Percentiles rank a stretch among this genome's conserved stretches.
Evolutionary conservation across 2,329 filamentous ascomycete genomes (phyloP).

Genomic region (Fusarium sp.): DNA sequence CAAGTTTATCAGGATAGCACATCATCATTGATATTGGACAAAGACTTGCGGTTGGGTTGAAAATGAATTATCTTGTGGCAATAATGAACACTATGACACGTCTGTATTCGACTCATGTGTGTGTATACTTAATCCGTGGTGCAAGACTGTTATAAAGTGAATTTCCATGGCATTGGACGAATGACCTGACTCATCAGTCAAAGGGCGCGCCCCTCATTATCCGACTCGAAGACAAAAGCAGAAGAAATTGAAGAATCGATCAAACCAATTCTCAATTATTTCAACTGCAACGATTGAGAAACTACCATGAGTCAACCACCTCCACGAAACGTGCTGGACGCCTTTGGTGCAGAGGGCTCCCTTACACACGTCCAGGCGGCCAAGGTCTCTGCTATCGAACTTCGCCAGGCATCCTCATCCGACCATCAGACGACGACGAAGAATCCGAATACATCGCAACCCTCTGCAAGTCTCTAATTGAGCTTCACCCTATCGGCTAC

Average conservation of each 20-base stretch:
- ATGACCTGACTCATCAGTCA: neutral
- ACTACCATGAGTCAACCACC: neutral
- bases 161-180: neutral
- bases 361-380: neutral
- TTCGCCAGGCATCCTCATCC: neutral
- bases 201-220: neutral
- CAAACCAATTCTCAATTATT: neutral
- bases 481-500: neutral
- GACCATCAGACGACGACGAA: neutral
- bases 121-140: no score
- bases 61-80: neutral
- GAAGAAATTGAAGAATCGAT: no score
- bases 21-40: fast-evolving
- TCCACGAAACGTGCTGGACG: neutral
- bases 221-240: neutral
- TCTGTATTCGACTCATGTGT: no score
- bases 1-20: fast-evolving
- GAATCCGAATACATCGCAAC: neutral
- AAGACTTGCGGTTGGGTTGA: no score
- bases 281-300: no score
- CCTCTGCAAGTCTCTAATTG: neutral
- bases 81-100: fast-evolving
- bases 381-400: neutral
- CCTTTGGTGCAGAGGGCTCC: neutral
- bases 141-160: no score